These are phyloP conservation scores for Fusarium coffeatum DNA, from an alignment of 2,329 filamentous ascomycete species.

Conservation along the genomic window DNA sequence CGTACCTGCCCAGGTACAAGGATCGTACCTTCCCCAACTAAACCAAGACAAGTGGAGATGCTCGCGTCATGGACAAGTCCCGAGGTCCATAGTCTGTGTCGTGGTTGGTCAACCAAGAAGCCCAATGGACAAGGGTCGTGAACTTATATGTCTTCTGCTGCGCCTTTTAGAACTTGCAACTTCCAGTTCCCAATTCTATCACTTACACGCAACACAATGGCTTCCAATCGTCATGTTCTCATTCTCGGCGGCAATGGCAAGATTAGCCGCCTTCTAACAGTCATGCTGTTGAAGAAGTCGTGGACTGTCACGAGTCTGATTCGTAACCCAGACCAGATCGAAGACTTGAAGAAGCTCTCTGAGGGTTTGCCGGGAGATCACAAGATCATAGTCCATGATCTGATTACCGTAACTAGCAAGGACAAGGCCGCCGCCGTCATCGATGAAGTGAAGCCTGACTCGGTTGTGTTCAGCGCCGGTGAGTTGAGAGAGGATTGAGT, in stretches of 20 bases:
- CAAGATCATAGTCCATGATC: constrained; percentile 71
- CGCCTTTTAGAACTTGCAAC: constrained; percentile 24
- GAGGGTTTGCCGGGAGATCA: constrained; percentile 68
- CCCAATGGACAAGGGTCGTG: constrained; percentile 16
- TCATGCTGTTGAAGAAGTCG: constrained; percentile 73
- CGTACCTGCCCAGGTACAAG: constrained; percentile 1
- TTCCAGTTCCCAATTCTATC: background rate
- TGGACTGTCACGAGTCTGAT: constrained; percentile 81
- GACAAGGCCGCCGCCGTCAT: constrained; percentile 67
- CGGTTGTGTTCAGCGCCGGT: constrained; percentile 72
- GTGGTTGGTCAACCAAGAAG: constrained; percentile 15
- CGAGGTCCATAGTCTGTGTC: constrained; percentile 27
- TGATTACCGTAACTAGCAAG: constrained; percentile 73
- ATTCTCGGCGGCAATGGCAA: constrained; percentile 83
- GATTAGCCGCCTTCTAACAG: constrained; percentile 75
- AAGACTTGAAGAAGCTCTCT: constrained; percentile 69
- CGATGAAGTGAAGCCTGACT: constrained; percentile 67
- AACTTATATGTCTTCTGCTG: constrained; percentile 17
- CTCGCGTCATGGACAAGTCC: constrained; percentile 37
- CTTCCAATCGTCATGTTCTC: constrained; percentile 61
- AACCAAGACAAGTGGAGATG: constrained; percentile 33
- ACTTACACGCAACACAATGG: constrained; percentile 22
- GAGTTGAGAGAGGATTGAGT: background rate
- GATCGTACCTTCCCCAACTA: background rate
- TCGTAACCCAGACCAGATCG: constrained; percentile 72